A percentile compares a stretch with the other conserved stretches of the same genome.
These are phyloP conservation scores for Erigeron canadensis DNA, from an alignment of 129 eudicot species.

Conservation along the genomic window DNA sequence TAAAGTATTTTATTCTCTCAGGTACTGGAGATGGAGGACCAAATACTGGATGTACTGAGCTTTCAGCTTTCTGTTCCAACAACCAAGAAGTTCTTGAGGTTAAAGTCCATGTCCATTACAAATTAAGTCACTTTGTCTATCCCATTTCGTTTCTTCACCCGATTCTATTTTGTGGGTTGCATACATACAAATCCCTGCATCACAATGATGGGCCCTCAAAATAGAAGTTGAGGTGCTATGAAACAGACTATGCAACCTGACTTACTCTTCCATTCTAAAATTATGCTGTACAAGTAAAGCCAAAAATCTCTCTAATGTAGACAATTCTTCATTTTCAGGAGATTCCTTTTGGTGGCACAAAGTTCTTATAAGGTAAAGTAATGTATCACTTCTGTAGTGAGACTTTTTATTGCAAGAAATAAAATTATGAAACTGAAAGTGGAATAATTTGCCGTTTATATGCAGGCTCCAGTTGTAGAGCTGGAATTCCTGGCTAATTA, in stretches of 20 bases:
- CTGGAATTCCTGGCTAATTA: conserved; percentile 34
- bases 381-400: not conserved
- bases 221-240: not conserved
- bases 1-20: conserved; percentile 20
- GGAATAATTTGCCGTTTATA: conserved; percentile 8
- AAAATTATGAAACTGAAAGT: conserved; percentile 10
- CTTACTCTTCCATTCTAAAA: conserved; percentile 1
- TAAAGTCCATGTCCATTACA: conserved; percentile 5
- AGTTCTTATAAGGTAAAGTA: conserved; percentile 54
- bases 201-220: conserved; percentile 3
- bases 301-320: conserved; percentile 11
- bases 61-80: conserved; percentile 78
- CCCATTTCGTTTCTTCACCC: not conserved
- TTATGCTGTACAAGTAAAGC: conserved; percentile 10
- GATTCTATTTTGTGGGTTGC: not conserved
- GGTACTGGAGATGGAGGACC: conserved; percentile 88
- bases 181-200: not conserved
- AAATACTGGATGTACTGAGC: conserved; percentile 56
- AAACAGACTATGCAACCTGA: not conserved
- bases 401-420: not conserved
- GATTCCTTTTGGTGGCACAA: conserved; percentile 88
- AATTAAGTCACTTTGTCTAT: not conserved
- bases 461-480: conserved; percentile 42
- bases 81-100: conserved; percentile 85
- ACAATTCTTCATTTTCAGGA: conserved; percentile 45